Percentiles rank a stretch among this genome's conserved stretches.
These are phyloP conservation scores for Dioscorea zingiberensis DNA, from an alignment of 106 monocot genomes.

Conservation along the genomic window DNA sequence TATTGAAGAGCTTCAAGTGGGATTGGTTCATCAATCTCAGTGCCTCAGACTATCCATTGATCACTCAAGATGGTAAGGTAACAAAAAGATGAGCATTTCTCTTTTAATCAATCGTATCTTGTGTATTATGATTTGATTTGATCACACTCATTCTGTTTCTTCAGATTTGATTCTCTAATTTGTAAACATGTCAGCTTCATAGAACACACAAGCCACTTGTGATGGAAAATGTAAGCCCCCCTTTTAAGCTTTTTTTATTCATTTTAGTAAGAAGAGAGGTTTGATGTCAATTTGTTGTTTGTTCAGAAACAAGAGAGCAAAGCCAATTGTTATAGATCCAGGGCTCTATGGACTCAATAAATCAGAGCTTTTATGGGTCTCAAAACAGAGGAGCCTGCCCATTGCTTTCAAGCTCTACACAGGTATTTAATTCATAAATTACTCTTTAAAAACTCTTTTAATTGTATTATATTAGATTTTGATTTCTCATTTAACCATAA, in stretches of 20 bases:
- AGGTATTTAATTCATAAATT: constrained; percentile 32
- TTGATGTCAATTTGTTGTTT: not conserved
- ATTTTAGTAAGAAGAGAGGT: not conserved
- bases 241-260: no score
- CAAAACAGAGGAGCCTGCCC: constrained; percentile 49
- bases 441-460: no score
- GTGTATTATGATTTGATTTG: not conserved
- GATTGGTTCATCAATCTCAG: constrained; percentile 98
- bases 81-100: not conserved
- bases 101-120: no score
- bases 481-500: no score
- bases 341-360: constrained; percentile 58
- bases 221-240: constrained; percentile 78
- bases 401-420: constrained; percentile 90
- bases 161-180: constrained; percentile 85
- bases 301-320: constrained; percentile 83
- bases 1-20: constrained; percentile 63
- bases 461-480: not conserved
- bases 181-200: constrained; percentile 78
- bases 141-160: constrained; percentile 9
- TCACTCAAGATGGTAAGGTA: constrained; percentile 85
- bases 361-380: constrained; percentile 70
- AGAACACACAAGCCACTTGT: constrained; percentile 68
- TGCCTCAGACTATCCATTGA: constrained; percentile 82
- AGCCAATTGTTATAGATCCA: constrained; percentile 67